Base-by-base conservation (phyloP, 306 rosid species). In the Chamaecrista fasciculata region DNA sequence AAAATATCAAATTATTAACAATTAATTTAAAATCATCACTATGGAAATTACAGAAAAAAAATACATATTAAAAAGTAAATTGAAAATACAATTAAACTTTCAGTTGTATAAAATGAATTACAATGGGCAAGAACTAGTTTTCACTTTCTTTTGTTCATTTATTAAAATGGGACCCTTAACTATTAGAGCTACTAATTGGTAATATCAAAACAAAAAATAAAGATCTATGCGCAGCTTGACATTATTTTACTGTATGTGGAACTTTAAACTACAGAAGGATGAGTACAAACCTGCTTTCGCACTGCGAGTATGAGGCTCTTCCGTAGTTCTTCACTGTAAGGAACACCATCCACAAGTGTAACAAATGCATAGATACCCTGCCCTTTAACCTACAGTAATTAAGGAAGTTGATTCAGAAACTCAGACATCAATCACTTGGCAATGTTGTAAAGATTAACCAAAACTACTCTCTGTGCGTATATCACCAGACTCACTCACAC, bases 321-420 rank as follows among this genome's bases (percentile, higher is more conserved):
- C 77, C 95, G 86, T 66, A 95, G 86, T 69, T 91, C 88, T 59
- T 95, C 97, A 33, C 96, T 89, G 83, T 91, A 95, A 53, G 92
- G 84, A 71, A 86, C 95, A 62, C 99, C 95, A 0, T 89, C 97
- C 62, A 91, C 87, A 53, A 95, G 81, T 26, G 97, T 85, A 55
- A 95, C 91, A 84, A 91, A 95, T 64, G 99, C 99, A 70, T 91
- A 95, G 66, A 95, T 89, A 63, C 92, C 87, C 76, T 95, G 99
- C 37, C 99, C 99, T 83, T 95, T 95, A 66, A 95, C 96, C 99
- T 95, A 71, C 81, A 73, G 31, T 37, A 66, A 43, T 49, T 21
- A 63, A 76, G 69, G 55, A 20, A 55, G 53, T 52, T 69, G 73
- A 42, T 61, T 79, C 26, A 79, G 63, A n/a, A n/a, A 69, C 63